Evolutionary conservation across 805 yeast species (phyloP).

Genomic region (Metschnikowia continentalis): DNA sequence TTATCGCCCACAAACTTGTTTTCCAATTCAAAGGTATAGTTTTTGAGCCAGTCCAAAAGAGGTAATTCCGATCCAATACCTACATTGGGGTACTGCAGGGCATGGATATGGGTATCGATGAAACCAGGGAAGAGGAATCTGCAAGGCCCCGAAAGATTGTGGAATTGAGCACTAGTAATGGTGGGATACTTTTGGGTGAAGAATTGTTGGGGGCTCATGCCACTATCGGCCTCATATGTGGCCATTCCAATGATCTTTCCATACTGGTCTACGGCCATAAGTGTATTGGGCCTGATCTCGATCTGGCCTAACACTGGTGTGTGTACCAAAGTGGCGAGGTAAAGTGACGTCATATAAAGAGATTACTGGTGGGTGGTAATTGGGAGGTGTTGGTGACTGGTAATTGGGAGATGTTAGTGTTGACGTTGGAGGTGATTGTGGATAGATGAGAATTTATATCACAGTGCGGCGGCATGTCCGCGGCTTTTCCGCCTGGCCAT

Average conservation of each 20-base stretch:
- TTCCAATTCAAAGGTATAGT: conserved; percentile 88
- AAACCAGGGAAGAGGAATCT: conserved; percentile 60
- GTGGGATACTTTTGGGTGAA: conserved; percentile 10
- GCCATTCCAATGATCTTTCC: conserved; percentile 51
- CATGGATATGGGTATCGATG: conserved; percentile 44
- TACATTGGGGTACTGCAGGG: conserved; percentile 42
- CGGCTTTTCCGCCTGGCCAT: neutral
- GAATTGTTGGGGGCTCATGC: conserved; percentile 16
- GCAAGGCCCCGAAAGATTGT: conserved; percentile 34
- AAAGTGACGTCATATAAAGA: conserved; percentile 29
- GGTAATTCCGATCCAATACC: conserved; percentile 80
- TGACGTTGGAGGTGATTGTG: neutral
- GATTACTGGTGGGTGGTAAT: too few species aligned
- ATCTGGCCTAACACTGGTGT: conserved; percentile 58
- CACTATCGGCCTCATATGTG: conserved; percentile 11
- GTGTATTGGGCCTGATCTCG: conserved; percentile 51
- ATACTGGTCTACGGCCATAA: conserved; percentile 55
- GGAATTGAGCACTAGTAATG: conserved; percentile 7
- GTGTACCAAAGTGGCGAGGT: conserved; percentile 70
- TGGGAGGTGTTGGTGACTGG: neutral
- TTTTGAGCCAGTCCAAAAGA: conserved; percentile 81
- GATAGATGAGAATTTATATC: neutral
- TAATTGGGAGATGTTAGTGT: neutral
- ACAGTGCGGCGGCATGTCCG: neutral
- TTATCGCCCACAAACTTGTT: conserved; percentile 43